Base-by-base conservation (phyloP, 2,329 filamentous ascomycete genomes). In the Helotiales sp. region DNA sequence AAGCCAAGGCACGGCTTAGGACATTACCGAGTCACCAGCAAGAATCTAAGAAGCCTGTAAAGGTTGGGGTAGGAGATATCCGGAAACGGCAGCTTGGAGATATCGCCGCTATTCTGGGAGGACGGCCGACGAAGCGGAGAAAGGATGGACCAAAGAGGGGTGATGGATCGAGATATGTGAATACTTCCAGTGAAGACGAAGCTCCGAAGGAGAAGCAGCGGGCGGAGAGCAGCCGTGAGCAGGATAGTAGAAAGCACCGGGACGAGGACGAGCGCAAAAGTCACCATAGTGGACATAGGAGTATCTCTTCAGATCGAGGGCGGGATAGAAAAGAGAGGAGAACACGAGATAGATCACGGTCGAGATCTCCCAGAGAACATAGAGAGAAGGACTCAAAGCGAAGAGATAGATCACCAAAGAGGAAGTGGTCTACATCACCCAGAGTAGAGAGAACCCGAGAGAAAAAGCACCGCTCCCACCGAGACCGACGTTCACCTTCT, bases 1-100 rank as follows among this genome's bases (percentile, higher is more conserved):
- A 98, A 64, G 86, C 91, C 0, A 81, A 81, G 60, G 85, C 85
- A 3, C 85, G 91, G 19, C 80, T 96, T 55, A 82, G 83, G 63
- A 78, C 80, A 55, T 74, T 93, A 42, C 81, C 83, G 55, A 73
- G 72, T 50, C 75, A 75, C 27, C 77, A 79, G 63, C 70, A 74
- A 34, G 64, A 62, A 44, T 65, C 69, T 54, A 56, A 70, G 54
- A 63, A 69, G 52, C 71, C 70, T 52, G 79, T 76, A 57, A 72
- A 71, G 49, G 78, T 75, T 19, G 80, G 79, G 0, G 78, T 75
- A 17, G 71, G 72, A 10, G 83, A 85, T 62, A 81, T 84, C 48
- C 73, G 83, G 38, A 79, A 74, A 46, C 77, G 83, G 9, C 84
- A 86, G 69, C 76, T 87, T 63, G 83, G 83, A 5, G 79, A 82